Percentiles rank a stretch among this genome's conserved stretches.
Conservation (phyloP, 208 protist genomes). For the Leishmania martiniquensis region DNA sequence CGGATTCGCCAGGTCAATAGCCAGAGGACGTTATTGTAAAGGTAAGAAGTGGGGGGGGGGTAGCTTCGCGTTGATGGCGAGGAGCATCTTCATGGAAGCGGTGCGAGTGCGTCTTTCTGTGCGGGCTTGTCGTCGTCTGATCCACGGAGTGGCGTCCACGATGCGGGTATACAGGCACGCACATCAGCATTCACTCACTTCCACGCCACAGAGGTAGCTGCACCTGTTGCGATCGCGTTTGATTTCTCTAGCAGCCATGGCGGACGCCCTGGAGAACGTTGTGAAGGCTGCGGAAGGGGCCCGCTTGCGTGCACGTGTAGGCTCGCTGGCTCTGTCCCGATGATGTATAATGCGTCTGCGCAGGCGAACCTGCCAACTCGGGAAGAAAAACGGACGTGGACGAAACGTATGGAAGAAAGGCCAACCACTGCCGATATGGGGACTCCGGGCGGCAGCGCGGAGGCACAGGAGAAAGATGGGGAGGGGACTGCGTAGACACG, state of each 20-base stretch:
- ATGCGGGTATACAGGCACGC: not conserved
- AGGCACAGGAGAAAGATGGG: not conserved
- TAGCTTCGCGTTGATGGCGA: not conserved
- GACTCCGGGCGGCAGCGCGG: not conserved
- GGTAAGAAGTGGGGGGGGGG: not conserved
- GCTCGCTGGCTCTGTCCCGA: not conserved
- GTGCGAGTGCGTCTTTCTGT: not conserved
- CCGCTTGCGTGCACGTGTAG: not conserved
- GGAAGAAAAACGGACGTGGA: not conserved
- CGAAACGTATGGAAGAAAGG: not conserved
- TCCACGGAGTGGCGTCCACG: not conserved
- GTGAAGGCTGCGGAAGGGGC: not conserved
- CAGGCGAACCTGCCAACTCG: too few species aligned
- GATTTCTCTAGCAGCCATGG: not conserved
- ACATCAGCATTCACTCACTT: not conserved
- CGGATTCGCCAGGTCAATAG: constrained; percentile 21
- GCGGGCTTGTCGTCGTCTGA: not conserved
- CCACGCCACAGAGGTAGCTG: not conserved
- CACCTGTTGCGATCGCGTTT: not conserved
- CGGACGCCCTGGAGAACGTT: not conserved
- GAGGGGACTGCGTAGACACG: not conserved
- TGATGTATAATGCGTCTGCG: not conserved
- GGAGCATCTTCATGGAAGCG: not conserved
- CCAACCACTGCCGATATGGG: not conserved
- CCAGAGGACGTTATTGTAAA: not conserved